A percentile compares a stretch with the other conserved stretches of the same genome.
phyloP scores from a whole-genome alignment of 352 stramenopile genomes.

The Phytophthora colocasiae region DNA sequence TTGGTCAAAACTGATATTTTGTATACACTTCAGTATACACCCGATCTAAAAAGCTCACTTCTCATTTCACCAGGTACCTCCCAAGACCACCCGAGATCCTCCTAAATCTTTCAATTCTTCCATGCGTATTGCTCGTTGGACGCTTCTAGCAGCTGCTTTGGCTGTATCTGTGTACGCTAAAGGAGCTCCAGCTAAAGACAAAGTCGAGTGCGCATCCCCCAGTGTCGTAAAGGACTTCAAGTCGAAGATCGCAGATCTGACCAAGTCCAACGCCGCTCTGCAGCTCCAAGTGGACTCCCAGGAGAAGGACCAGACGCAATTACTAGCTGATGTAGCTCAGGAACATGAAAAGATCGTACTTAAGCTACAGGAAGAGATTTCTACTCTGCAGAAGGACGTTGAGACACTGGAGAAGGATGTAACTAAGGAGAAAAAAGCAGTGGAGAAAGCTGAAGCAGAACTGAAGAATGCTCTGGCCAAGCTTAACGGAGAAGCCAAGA shows the following conservation, averaged over 20 bases:
- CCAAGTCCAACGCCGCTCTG: conserved; percentile 49
- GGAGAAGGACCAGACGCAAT: conserved; percentile 42
- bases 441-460: conserved; percentile 23
- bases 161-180: conserved; percentile 40
- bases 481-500: conserved; percentile 16
- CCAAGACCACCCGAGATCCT: background rate
- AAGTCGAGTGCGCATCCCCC: conserved; percentile 38
- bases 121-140: conserved; percentile 47
- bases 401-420: conserved; percentile 19
- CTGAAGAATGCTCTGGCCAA: conserved; percentile 27
- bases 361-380: conserved; percentile 39
- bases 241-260: conserved; percentile 50
- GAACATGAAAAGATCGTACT: conserved; percentile 43
- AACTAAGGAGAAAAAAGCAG: conserved; percentile 16
- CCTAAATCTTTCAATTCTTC: too few species aligned
- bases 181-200: conserved; percentile 24
- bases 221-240: conserved; percentile 52
- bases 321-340: conserved; percentile 43
- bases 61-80: conserved; percentile 21
- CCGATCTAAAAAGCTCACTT: conserved; percentile 14
- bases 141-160: conserved; percentile 44
- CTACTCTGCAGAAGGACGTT: conserved; percentile 29
- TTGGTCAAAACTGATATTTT: conserved; percentile 15
- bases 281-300: conserved; percentile 50
- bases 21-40: conserved; percentile 20